Percentiles rank a stretch among this genome's conserved stretches.
phyloP scores from a whole-genome alignment of 2,329 filamentous ascomycete genomes.

The Botrytis galanthina region DNA sequence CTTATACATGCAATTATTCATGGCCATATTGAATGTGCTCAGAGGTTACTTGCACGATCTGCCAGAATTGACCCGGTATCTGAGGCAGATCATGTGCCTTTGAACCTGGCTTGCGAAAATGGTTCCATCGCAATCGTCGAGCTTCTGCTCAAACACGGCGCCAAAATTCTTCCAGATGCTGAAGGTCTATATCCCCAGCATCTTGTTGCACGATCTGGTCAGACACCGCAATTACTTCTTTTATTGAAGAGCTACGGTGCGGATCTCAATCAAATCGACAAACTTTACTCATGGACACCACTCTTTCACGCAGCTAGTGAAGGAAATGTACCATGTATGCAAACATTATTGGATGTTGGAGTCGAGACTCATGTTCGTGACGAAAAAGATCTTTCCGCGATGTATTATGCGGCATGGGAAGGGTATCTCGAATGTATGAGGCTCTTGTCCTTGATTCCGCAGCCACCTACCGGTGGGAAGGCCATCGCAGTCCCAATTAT shows the following conservation, averaged over 20 bases:
- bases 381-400: slow-evolving; percentile 88
- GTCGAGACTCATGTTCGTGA: slow-evolving; percentile 79
- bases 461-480: slow-evolving; percentile 19
- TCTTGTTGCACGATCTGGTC: slow-evolving; percentile 84
- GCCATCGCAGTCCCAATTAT: slow-evolving; percentile 37
- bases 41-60: slow-evolving; percentile 70
- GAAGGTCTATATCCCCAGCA: slow-evolving; percentile 98
- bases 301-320: slow-evolving; percentile 95
- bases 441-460: slow-evolving; percentile 61
- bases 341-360: slow-evolving; percentile 74
- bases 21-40: slow-evolving; percentile 75
- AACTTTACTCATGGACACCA: slow-evolving; percentile 96
- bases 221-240: slow-evolving; percentile 74
- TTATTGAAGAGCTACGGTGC: slow-evolving; percentile 83
- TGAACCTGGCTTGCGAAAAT: slow-evolving; percentile 94
- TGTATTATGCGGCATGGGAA: slow-evolving; percentile 99
- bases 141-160: slow-evolving; percentile 75
- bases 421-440: slow-evolving; percentile 94
- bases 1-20: slow-evolving; percentile 94
- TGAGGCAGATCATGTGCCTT: slow-evolving; percentile 86
- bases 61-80: slow-evolving; percentile 84
- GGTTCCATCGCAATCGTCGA: slow-evolving; percentile 82
- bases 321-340: slow-evolving; percentile 84
- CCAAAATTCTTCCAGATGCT: slow-evolving; percentile 85
- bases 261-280: slow-evolving; percentile 88